A percentile compares a stretch with the other conserved stretches of the same genome.
These are phyloP conservation scores for Alternaria triticimaculans DNA, from an alignment of 2,329 filamentous ascomycete species.

Conservation along the genomic window DNA sequence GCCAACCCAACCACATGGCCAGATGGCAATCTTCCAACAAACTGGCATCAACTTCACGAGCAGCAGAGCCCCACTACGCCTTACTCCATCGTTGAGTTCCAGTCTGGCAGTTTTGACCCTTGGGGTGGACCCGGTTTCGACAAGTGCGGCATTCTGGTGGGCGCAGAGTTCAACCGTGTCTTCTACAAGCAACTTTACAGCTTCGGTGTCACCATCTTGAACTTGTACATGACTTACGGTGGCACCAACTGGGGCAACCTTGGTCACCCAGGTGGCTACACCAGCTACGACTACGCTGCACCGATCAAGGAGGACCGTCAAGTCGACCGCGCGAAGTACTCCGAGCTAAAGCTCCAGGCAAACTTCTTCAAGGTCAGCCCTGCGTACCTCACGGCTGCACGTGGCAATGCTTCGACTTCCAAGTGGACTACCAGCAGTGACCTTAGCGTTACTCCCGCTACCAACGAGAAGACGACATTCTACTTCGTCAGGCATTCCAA, in stretches of 20 bases:
- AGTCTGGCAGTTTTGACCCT: slow-evolving; percentile 75
- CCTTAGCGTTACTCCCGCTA: slow-evolving; percentile 68
- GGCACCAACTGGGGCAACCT: slow-evolving; percentile 82
- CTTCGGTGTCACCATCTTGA: slow-evolving; percentile 71
- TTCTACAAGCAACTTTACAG: slow-evolving; percentile 80
- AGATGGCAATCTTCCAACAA: slow-evolving; percentile 60
- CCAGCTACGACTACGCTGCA: slow-evolving; percentile 67
- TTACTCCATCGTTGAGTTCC: slow-evolving; percentile 71
- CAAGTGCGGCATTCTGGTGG: slow-evolving; percentile 69
- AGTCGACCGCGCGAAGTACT: slow-evolving; percentile 76
- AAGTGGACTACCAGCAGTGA: slow-evolving; percentile 51
- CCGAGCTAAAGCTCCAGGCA: slow-evolving; percentile 76
- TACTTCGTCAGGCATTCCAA: slow-evolving; percentile 71
- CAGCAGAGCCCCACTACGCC: slow-evolving; percentile 70
- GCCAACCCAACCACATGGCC: slow-evolving; percentile 69
- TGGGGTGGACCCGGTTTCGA: slow-evolving; percentile 77
- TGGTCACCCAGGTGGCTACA: slow-evolving; percentile 65
- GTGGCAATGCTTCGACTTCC: slow-evolving; percentile 39
- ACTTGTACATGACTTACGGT: slow-evolving; percentile 79
- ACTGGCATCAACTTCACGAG: slow-evolving; percentile 62
- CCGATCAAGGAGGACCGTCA: slow-evolving; percentile 73
- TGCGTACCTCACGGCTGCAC: slow-evolving; percentile 64
- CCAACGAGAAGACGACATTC: slow-evolving; percentile 64
- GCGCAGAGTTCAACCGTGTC: slow-evolving; percentile 76
- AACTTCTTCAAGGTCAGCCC: slow-evolving; percentile 78